phyloP scores from a whole-genome alignment of 345 rosid species.

The Dipteronia sinensis region DNA sequence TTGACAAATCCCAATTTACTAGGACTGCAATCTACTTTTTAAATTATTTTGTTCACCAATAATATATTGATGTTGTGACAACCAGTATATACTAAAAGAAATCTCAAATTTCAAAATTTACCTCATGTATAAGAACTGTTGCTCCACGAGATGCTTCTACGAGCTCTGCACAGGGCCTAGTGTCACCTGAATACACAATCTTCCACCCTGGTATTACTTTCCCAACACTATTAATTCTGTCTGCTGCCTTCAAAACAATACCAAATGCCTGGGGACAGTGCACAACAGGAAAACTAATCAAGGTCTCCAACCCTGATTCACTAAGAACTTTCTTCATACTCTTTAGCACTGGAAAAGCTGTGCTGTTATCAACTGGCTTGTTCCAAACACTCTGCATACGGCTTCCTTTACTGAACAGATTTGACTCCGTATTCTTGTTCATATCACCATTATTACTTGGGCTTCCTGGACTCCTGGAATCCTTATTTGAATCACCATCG shows the following conservation, averaged over 20 bases:
- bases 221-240: conserved; percentile 63
- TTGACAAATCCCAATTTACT: not conserved
- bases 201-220: conserved; percentile 90
- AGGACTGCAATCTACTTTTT: not conserved
- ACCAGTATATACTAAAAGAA: not conserved
- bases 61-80: not conserved
- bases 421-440: conserved; percentile 32
- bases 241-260: conserved; percentile 64
- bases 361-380: conserved; percentile 46
- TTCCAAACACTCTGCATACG: conserved; percentile 78
- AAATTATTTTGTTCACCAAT: not conserved
- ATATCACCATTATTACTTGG: conserved; percentile 6
- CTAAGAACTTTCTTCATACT: conserved; percentile 57
- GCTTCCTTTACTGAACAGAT: conserved; percentile 64
- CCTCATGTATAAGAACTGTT: conserved; percentile 93
- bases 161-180: conserved; percentile 84
- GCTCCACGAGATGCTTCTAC: conserved; percentile 77
- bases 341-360: conserved; percentile 44
- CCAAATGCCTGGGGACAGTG: conserved; percentile 96
- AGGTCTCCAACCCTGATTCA: conserved; percentile 62
- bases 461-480: conserved; percentile 30
- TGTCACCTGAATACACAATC: conserved; percentile 91
- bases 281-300: conserved; percentile 90
- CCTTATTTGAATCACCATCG: conserved; percentile 27
- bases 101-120: conserved; percentile 21